Evolutionary conservation across 345 rosid species (phyloP).

Genomic region (Eucalyptus virginea): DNA sequence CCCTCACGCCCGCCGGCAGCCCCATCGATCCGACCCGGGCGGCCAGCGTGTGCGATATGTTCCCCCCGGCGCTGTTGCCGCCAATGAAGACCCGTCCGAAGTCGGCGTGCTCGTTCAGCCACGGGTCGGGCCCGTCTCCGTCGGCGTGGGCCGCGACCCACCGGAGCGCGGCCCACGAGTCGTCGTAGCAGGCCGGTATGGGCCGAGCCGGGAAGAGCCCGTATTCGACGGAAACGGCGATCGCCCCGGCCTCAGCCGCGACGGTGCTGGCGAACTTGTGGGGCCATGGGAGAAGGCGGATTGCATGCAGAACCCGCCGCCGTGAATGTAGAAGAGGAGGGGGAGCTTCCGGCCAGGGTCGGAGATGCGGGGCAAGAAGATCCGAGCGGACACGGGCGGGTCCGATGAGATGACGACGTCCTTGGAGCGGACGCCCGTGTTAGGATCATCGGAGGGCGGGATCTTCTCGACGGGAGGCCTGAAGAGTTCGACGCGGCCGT

Average conservation of each 20-base stretch:
- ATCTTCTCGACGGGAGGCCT: neutral
- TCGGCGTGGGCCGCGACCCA: conserved; percentile 13
- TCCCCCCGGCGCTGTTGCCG: conserved; percentile 37
- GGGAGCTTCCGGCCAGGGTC: conserved; percentile 1
- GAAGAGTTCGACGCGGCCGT: conserved; percentile 2
- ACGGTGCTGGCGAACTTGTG: neutral
- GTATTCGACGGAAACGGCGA: conserved; percentile 15
- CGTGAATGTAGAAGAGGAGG: conserved; percentile 9
- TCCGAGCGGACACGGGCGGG: conserved; percentile 9
- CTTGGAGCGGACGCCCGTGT: conserved; percentile 4
- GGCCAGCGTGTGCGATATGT: conserved; percentile 11
- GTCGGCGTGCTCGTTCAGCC: conserved; percentile 12
- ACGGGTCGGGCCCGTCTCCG: conserved; percentile 10
- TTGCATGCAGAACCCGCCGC: conserved; percentile 13
- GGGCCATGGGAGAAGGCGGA: conserved; percentile 2
- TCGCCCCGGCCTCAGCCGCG: neutral
- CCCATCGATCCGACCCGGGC: conserved; percentile 4
- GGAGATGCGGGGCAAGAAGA: conserved; percentile 4
- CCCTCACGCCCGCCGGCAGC: conserved; percentile 1
- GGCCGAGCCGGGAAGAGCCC: conserved; percentile 24
- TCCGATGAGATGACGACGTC: conserved; percentile 10
- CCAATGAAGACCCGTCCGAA: conserved; percentile 7
- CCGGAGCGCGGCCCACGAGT: conserved; percentile 23
- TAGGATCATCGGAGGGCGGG: conserved; percentile 1
- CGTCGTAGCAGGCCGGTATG: conserved; percentile 22